Conservation (phyloP, 73 alveolate species). For the Urostyla sp. region DNA sequence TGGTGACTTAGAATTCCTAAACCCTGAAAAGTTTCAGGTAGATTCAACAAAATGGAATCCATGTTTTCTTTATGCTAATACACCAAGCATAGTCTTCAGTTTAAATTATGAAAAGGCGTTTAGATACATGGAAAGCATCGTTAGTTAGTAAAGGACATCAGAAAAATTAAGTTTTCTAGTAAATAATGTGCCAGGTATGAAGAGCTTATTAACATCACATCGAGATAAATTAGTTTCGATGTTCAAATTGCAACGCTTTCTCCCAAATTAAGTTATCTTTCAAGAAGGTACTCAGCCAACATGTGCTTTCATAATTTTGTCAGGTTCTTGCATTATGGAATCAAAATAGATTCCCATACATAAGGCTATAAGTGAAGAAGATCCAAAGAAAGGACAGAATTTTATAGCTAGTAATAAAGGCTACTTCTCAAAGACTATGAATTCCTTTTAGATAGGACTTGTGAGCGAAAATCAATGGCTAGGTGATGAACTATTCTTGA, state of each 20-base stretch:
- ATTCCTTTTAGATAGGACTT: conserved; percentile 15
- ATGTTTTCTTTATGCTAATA: conserved; percentile 2
- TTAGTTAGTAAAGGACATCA: not conserved
- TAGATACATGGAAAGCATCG: conserved; percentile 4
- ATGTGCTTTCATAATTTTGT: conserved; percentile 4
- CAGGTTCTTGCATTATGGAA: conserved; percentile 4
- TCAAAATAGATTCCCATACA: conserved; percentile 15
- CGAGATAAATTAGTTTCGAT: conserved; percentile 18
- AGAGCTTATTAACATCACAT: conserved; percentile 1
- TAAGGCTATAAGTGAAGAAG: not conserved
- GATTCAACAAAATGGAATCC: conserved; percentile 19
- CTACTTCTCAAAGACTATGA: conserved; percentile 32
- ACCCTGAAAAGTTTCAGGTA: not conserved
- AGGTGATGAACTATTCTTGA: conserved; percentile 14
- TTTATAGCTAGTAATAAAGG: conserved; percentile 17
- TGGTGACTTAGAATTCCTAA: conserved; percentile 25
- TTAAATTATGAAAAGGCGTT: conserved; percentile 12
- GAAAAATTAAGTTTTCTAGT: conserved; percentile 4
- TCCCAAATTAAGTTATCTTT: not conserved
- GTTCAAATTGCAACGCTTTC: not conserved
- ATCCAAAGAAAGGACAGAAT: conserved; percentile 31
- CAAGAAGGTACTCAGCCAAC: conserved; percentile 24
- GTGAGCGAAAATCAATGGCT: conserved; percentile 33
- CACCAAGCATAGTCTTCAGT: not conserved
- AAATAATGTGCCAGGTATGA: conserved; percentile 22